Conservation (phyloP, 768 basidiomycete genomes). For the Cubamyces sp. region DNA sequence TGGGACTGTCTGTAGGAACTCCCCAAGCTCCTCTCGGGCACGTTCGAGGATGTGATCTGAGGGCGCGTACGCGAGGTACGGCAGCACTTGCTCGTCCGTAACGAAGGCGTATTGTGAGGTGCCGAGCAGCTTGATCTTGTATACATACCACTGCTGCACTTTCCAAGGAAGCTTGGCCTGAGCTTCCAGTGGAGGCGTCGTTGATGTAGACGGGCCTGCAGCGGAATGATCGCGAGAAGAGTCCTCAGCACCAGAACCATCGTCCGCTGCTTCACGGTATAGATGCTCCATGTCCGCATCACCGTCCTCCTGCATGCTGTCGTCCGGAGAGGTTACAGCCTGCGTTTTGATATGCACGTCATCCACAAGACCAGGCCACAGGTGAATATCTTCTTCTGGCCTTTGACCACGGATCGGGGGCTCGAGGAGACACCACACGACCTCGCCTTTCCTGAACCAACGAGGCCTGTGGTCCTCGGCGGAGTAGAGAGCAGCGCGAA, state of each 20-base stretch:
- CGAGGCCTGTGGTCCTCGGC: conserved; percentile 52
- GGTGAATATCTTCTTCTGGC: conserved; percentile 52
- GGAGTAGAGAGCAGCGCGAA: conserved; percentile 57
- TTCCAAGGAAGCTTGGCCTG: conserved; percentile 51
- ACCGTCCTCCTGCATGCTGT: neutral
- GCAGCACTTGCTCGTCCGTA: conserved; percentile 63
- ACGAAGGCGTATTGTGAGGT: conserved; percentile 52
- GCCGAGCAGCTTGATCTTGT: conserved; percentile 71
- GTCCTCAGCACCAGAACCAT: neutral
- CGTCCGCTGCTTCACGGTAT: conserved; percentile 27
- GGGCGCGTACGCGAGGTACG: conserved; percentile 73
- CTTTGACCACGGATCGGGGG: conserved; percentile 49
- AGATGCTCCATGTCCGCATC: conserved; percentile 8
- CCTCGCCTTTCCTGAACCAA: conserved; percentile 69
- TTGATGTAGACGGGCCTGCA: conserved; percentile 12
- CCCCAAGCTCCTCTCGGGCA: conserved; percentile 20
- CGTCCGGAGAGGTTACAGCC: conserved; percentile 37
- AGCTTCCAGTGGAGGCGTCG: conserved; percentile 18
- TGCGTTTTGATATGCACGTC: conserved; percentile 55
- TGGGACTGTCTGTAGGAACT: conserved; percentile 18
- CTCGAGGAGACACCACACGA: conserved; percentile 69
- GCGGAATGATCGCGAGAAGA: neutral
- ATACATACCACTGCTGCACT: conserved; percentile 61
- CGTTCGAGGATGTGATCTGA: conserved; percentile 52
- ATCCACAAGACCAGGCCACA: conserved; percentile 77